These are phyloP conservation scores for Sergeia podlipaevii DNA, from an alignment of 208 protist genomes.

Conservation along the genomic window DNA sequence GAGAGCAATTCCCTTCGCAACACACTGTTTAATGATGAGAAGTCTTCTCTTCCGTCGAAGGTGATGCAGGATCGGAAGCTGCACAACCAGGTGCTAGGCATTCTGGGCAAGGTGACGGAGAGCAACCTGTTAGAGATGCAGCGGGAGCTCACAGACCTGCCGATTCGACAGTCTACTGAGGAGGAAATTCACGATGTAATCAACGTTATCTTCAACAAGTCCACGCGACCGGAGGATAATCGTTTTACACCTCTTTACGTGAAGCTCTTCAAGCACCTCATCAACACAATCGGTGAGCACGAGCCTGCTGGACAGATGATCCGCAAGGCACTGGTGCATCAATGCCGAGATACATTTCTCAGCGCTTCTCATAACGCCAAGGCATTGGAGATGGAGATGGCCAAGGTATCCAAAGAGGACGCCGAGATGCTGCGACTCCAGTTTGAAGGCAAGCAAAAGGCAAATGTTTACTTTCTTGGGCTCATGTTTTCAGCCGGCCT, in stretches of 20 bases:
- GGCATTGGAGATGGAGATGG: constrained; percentile 43
- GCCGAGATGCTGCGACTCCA: constrained; percentile 49
- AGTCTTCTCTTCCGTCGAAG: constrained; percentile 50
- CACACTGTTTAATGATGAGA: constrained; percentile 60
- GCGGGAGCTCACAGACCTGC: constrained; percentile 61
- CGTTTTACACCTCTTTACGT: constrained; percentile 79
- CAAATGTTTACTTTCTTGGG: constrained; percentile 84
- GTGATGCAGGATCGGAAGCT: constrained; percentile 73
- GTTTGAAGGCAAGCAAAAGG: constrained; percentile 76
- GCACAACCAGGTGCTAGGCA: constrained; percentile 84
- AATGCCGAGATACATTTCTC: constrained; percentile 73
- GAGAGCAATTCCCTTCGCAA: constrained; percentile 66
- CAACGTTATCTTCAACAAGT: constrained; percentile 84
- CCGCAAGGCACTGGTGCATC: constrained; percentile 56
- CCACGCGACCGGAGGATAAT: constrained; percentile 70
- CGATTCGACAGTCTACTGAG: constrained; percentile 81
- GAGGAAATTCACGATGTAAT: constrained; percentile 84
- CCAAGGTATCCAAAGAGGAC: constrained; percentile 48
- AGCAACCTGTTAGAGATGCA: constrained; percentile 71
- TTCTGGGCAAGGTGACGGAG: constrained; percentile 76
- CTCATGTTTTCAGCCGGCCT: constrained; percentile 64
- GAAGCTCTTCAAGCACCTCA: constrained; percentile 67
- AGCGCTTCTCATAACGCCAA: constrained; percentile 30
- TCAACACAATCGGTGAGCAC: constrained; percentile 59
- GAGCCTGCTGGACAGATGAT: constrained; percentile 67